phyloP scores from a whole-genome alignment of 805 yeast species.

The Starmerella gropengiesseri region DNA sequence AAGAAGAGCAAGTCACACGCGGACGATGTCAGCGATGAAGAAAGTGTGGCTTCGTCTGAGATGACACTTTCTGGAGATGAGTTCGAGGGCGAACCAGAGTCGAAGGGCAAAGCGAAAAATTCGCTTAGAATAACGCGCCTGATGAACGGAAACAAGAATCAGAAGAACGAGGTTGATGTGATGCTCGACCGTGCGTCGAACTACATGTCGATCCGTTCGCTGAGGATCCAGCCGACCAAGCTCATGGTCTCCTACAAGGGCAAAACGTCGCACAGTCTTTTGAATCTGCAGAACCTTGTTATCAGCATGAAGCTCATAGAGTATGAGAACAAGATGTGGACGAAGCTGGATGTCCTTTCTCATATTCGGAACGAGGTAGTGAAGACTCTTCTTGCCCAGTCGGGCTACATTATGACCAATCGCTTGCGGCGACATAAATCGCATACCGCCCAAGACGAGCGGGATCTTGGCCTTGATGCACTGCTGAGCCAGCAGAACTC shows the following conservation, averaged over 20 bases:
- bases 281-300: conserved; percentile 66
- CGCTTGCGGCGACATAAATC: conserved; percentile 39
- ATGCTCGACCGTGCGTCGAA: conserved; percentile 71
- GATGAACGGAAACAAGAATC: neutral
- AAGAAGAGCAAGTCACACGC: conserved; percentile 5
- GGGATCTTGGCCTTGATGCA: conserved; percentile 10
- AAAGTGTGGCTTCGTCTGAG: neutral
- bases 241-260: conserved; percentile 59
- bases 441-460: conserved; percentile 13
- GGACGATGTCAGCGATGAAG: conserved; percentile 7
- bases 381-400: conserved; percentile 33
- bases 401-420: conserved; percentile 72
- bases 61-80: neutral
- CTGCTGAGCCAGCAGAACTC: conserved; percentile 15
- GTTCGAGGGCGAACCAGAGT: neutral
- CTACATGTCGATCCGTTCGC: conserved; percentile 53
- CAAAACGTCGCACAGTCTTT: conserved; percentile 47
- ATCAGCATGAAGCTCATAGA: conserved; percentile 52
- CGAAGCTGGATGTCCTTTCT: conserved; percentile 53
- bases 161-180: conserved; percentile 35
- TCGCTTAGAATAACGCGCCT: neutral
- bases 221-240: conserved; percentile 42
- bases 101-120: neutral
- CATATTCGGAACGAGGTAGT: conserved; percentile 44
- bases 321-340: conserved; percentile 57